A percentile compares a stretch with the other conserved stretches of the same genome.
phyloP scores from a whole-genome alignment of 768 basidiomycete species.

The Leccinum truebloodii region DNA sequence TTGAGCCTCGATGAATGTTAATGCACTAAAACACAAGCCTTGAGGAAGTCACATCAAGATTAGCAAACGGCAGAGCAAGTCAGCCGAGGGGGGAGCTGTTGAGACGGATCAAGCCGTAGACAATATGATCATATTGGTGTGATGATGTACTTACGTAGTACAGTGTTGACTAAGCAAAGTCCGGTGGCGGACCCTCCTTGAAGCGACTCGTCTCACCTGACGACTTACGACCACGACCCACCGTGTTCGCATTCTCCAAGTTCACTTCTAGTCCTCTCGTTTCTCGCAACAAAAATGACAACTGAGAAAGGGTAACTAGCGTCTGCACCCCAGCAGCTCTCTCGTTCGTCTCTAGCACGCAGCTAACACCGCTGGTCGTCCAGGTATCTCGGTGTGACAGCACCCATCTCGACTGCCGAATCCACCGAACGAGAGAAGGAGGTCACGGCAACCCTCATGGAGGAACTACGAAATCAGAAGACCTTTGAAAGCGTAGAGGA shows the following conservation, averaged over 20 bases:
- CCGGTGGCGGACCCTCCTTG: conserved; percentile 15
- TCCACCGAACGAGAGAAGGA: conserved; percentile 81
- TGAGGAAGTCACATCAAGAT: too few species aligned
- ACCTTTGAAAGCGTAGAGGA: conserved; percentile 92
- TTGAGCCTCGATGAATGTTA: too few species aligned
- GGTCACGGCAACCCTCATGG: conserved; percentile 83
- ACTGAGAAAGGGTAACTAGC: conserved; percentile 42
- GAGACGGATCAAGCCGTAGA: too few species aligned
- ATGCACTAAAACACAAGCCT: too few species aligned
- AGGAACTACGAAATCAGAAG: conserved; percentile 82
- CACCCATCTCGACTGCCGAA: conserved; percentile 76
- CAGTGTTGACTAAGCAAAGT: conserved; percentile 27
- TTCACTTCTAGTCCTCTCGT: conserved; percentile 7
- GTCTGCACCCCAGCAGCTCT: conserved; percentile 7
- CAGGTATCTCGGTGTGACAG: conserved; percentile 82
- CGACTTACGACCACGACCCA: conserved; percentile 16
- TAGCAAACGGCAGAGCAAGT: too few species aligned
- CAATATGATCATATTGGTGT: too few species aligned
- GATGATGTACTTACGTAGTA: too few species aligned
- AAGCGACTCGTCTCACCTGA: conserved; percentile 15
- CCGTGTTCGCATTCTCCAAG: conserved; percentile 12
- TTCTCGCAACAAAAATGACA: conserved; percentile 34
- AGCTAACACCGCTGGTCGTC: conserved; percentile 14
- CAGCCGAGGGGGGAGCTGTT: too few species aligned
- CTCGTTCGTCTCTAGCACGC: background rate